These are phyloP conservation scores for Solanum etuberosum DNA, from an alignment of 257 asterid genomes.

Conservation along the genomic window DNA sequence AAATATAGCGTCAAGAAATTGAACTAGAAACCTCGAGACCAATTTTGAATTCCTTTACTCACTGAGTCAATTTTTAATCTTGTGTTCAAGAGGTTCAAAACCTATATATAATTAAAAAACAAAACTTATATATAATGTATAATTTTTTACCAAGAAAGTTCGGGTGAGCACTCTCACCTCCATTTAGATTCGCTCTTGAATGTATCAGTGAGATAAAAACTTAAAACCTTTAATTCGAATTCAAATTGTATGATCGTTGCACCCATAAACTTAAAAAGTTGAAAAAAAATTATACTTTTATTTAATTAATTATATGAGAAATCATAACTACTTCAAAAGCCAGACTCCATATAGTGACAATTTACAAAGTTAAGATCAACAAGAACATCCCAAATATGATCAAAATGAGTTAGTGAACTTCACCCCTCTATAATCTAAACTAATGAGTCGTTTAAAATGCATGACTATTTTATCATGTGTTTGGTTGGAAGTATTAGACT, in stretches of 20 bases:
- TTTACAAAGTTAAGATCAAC: neutral
- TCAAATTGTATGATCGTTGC: neutral
- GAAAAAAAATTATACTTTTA: neutral
- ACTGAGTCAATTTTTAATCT: no score
- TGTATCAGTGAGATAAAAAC: neutral
- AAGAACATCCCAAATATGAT: neutral
- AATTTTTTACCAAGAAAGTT: fast-evolving
- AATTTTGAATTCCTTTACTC: no score
- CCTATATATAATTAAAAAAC: no score
- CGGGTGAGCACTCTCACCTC: no score
- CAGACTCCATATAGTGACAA: neutral
- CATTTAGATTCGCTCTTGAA: no score
- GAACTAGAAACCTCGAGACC: fast-evolving
- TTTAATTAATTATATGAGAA: neutral
- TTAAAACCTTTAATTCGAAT: neutral
- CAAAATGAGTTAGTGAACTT: neutral
- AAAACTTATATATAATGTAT: no score
- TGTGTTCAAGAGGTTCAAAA: neutral
- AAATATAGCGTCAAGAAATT: neutral
- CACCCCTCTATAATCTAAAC: neutral
- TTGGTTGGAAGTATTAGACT: no score
- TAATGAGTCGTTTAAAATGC: no score
- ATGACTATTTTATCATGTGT: no score
- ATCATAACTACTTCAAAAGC: neutral
- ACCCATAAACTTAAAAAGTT: neutral